phyloP scores from a whole-genome alignment of 768 basidiomycete species.

The Boletus sp. region DNA sequence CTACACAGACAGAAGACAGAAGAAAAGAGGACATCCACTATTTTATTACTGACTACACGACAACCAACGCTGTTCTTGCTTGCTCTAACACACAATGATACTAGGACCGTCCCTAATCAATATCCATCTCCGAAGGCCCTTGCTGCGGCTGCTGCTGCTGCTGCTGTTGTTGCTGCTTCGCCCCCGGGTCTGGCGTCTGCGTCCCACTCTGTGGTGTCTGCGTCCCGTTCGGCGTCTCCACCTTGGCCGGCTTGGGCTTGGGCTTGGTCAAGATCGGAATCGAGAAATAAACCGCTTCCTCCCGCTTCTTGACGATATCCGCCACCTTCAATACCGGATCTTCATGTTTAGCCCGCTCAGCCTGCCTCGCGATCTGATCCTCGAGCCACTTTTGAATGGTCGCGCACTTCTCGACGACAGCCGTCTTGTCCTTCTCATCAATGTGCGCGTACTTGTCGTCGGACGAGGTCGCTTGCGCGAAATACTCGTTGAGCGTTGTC shows the following conservation, averaged over 20 bases:
- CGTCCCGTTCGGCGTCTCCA: constrained; percentile 48
- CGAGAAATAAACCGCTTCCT: constrained; percentile 88
- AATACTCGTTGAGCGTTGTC: constrained; percentile 84
- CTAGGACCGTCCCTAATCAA: constrained; percentile 50
- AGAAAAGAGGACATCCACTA: not conserved
- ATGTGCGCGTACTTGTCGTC: constrained; percentile 92
- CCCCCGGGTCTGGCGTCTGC: constrained; percentile 51
- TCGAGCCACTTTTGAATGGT: constrained; percentile 94
- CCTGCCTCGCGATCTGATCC: constrained; percentile 83
- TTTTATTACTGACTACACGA: not conserved
- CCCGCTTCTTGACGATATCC: constrained; percentile 87
- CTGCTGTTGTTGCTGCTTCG: constrained; percentile 22
- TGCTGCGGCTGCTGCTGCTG: constrained; percentile 31
- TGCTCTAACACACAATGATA: too few species aligned
- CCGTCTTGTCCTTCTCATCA: constrained; percentile 81
- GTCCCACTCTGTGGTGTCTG: constrained; percentile 70
- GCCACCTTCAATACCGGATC: constrained; percentile 77
- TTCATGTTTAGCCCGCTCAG: constrained; percentile 84
- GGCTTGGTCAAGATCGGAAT: constrained; percentile 88
- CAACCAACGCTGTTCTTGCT: not conserved
- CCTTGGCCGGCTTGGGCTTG: constrained; percentile 81
- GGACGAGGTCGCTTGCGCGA: constrained; percentile 72
- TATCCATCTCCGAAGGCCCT: constrained; percentile 76
- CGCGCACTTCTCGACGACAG: constrained; percentile 85
- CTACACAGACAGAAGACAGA: not conserved